Conservation (phyloP, 345 rosid genomes). For the Viola odorata region DNA sequence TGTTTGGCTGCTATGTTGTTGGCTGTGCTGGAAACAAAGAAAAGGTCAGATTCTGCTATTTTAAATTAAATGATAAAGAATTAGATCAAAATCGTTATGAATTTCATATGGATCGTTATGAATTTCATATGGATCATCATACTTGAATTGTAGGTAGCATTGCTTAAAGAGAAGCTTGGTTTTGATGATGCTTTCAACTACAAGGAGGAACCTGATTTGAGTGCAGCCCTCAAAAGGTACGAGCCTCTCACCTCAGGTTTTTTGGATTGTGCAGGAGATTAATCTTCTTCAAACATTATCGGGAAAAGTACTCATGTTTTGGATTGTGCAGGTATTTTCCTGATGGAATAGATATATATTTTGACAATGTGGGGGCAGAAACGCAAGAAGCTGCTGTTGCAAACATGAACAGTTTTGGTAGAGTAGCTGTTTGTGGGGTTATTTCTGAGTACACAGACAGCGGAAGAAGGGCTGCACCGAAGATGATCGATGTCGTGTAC, state of each 20-base stretch:
- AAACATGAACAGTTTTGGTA: slow-evolving; percentile 44
- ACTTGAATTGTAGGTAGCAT: slow-evolving; percentile 23
- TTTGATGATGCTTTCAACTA: slow-evolving; percentile 55
- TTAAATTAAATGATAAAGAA: neutral
- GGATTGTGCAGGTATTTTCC: slow-evolving; percentile 40
- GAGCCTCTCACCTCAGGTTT: too few species aligned
- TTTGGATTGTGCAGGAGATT: neutral
- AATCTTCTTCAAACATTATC: neutral
- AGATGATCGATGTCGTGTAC: slow-evolving; percentile 40
- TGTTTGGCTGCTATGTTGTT: slow-evolving; percentile 46
- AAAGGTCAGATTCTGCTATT: slow-evolving; percentile 22
- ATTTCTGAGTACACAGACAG: slow-evolving; percentile 39
- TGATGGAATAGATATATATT: slow-evolving; percentile 52
- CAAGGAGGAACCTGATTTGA: slow-evolving; percentile 39
- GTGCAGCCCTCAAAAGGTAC: slow-evolving; percentile 35
- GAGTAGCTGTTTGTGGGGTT: slow-evolving; percentile 48
- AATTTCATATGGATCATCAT: too few species aligned
- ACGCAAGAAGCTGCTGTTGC: slow-evolving; percentile 48
- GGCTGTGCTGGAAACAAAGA: slow-evolving; percentile 41
- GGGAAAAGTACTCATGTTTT: neutral
- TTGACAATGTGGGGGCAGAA: slow-evolving; percentile 53
- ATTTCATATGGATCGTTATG: neutral
- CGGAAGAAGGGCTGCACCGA: slow-evolving; percentile 31
- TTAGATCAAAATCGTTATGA: too few species aligned
- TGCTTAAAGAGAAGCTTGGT: slow-evolving; percentile 48